phyloP scores from a whole-genome alignment of 306 rosid genomes.

The Cicer chorassanicum region DNA sequence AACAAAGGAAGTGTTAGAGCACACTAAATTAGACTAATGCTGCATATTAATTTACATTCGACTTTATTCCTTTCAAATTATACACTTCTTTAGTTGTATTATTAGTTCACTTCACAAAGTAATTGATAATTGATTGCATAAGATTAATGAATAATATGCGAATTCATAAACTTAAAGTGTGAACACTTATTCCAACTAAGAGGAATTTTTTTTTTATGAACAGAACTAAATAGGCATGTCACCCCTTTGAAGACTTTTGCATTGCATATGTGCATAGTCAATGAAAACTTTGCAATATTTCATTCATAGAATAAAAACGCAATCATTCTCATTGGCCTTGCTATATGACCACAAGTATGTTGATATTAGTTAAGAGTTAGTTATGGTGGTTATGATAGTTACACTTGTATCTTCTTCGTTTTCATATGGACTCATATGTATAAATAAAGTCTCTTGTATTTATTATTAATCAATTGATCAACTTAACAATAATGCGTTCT shows the following conservation, averaged over 20 bases:
- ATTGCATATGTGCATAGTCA: not conserved
- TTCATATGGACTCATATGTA: no score
- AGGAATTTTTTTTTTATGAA: no score
- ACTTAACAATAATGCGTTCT: no score
- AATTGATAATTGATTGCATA: not conserved
- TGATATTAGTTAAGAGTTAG: no score
- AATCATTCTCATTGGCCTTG: slow-evolving; percentile 11
- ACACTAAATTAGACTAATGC: not conserved
- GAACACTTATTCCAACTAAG: not conserved
- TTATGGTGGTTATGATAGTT: no score
- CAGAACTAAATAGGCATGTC: no score
- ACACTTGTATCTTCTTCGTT: no score
- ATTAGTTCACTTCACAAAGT: not conserved
- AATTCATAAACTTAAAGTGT: slow-evolving; percentile 1
- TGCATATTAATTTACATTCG: not conserved
- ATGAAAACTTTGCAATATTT: not conserved
- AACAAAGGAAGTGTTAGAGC: not conserved
- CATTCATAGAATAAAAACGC: not conserved
- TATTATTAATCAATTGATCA: no score
- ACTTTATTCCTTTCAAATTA: not conserved
- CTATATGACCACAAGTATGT: not conserved
- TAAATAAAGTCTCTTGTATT: no score
- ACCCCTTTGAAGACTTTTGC: not conserved
- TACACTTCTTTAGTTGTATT: not conserved
- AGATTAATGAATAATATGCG: not conserved